Evolutionary conservation across 345 rosid species (phyloP).

Genomic region (Corchorus capsularis): DNA sequence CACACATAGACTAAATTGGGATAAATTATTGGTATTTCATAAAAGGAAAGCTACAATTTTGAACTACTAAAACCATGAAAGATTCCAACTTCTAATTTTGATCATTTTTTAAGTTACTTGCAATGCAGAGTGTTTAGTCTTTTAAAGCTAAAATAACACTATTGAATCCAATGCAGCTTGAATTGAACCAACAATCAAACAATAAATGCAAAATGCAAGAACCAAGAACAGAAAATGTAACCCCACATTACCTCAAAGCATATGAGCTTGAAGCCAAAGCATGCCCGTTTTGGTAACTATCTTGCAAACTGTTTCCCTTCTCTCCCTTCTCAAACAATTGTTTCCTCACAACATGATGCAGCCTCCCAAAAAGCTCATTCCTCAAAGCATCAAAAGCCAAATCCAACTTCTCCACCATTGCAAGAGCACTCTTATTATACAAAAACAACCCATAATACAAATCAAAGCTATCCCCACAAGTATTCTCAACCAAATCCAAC

Average conservation of each 20-base stretch:
- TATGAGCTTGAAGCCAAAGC: constrained; percentile 6
- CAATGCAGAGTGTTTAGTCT: neutral
- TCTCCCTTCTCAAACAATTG: constrained; percentile 31
- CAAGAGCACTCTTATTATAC: constrained; percentile 60
- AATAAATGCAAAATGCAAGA: neutral
- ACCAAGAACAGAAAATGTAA: no score
- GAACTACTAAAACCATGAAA: neutral
- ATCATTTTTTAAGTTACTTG: neutral
- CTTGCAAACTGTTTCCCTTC: neutral
- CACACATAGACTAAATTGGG: neutral
- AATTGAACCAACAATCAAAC: neutral
- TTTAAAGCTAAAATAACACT: neutral
- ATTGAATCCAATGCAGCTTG: neutral
- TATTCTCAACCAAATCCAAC: constrained; percentile 53
- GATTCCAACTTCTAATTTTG: neutral
- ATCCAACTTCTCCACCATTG: constrained; percentile 70
- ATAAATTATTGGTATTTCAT: neutral
- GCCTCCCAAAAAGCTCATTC: constrained; percentile 56
- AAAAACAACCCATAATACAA: constrained; percentile 75
- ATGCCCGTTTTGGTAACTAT: constrained; percentile 3
- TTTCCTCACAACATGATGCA: constrained; percentile 52
- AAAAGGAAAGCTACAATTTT: neutral
- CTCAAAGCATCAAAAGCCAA: constrained; percentile 59
- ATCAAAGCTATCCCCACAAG: constrained; percentile 71
- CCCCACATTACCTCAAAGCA: constrained; percentile 17